These are phyloP conservation scores for Poa pratensis DNA, from an alignment of 176 grass and related monocot species.

Conservation along the genomic window DNA sequence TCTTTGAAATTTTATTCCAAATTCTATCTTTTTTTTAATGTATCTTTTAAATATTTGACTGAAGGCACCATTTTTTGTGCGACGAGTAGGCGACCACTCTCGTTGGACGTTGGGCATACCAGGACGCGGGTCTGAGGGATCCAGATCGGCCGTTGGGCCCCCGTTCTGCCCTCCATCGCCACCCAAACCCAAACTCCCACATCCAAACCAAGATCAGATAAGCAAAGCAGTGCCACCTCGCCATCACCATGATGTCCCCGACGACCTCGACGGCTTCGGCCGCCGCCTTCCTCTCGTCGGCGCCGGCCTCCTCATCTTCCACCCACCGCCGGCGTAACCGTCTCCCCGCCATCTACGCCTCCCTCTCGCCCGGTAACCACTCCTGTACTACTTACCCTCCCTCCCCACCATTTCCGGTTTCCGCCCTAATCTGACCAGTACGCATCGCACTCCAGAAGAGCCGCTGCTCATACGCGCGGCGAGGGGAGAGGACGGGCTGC, in stretches of 20 bases:
- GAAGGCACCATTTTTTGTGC: too few relatives aligned
- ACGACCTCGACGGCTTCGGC: slow-evolving; percentile 22
- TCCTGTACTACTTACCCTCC: neutral
- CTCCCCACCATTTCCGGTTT: slow-evolving; percentile 35
- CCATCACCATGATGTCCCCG: slow-evolving; percentile 9
- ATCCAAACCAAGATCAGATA: slow-evolving; percentile 32
- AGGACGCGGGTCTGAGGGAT: neutral
- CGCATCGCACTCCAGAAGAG: slow-evolving; percentile 60
- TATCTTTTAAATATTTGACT: too few relatives aligned
- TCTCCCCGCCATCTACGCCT: slow-evolving; percentile 26
- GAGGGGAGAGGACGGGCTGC: slow-evolving; percentile 63
- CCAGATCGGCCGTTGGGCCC: neutral
- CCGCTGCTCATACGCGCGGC: slow-evolving; percentile 83
- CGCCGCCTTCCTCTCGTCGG: slow-evolving; percentile 37
- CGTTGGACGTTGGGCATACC: too few relatives aligned
- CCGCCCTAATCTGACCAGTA: slow-evolving; percentile 32
- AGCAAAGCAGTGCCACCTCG: slow-evolving; percentile 18
- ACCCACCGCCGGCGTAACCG: slow-evolving; percentile 12
- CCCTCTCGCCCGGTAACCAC: slow-evolving; percentile 40
- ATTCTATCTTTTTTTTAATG: too few relatives aligned
- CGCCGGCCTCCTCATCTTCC: slow-evolving; percentile 20
- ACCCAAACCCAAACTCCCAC: slow-evolving; percentile 33
- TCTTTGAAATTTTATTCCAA: too few relatives aligned
- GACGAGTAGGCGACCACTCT: too few relatives aligned
- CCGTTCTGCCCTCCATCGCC: neutral